Evolutionary conservation across 2,329 filamentous ascomycete species (phyloP), one percentile per base, ranked within the genome.

Genomic region (Fusarium gaditjirri): DNA sequence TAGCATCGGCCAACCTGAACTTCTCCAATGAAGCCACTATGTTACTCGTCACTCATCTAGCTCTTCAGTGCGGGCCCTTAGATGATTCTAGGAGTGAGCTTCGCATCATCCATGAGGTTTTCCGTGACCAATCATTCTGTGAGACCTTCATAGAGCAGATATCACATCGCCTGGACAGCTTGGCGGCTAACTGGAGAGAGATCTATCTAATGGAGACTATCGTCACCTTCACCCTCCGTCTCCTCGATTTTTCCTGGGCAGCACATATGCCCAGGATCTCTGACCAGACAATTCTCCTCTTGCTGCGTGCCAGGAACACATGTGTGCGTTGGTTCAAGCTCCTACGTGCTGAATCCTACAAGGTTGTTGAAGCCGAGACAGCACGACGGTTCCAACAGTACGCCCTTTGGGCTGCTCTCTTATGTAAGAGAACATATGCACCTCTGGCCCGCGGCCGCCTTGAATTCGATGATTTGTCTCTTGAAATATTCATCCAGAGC

Each of bases 101-200:
- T 0, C 83, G 90, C 6, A 74, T 81, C 3, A 75, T 83, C 0
- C 90, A 93, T 72, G 74, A 68, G 0, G 73, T 87, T 0, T 87
- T 92, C 43, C 73, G 74, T 2, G 87, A 92, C 39, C 9, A 65
- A 0, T 23, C 36, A 0, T 91, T 92, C 68, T 89, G 88, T 38
- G 23, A 70, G 0, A 80, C 78, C 11, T 78, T 92, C 0, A 53
- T 87, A 0, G 76, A 85, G 1, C 84, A 89, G 46, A 75, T 92
- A 0, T 72, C 80, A 60, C 70, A 68, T 7, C 78, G 81, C 2
- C 65, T 92, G 0, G 76, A 83, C 1, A 77, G 76, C 0, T 85
- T 92, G 19, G 78, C 80, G 0, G 78, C 81, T 0, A 93, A 91
- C 44, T 92, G 89, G 88, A 84, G 89, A 1, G 90, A 92, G 70